These are phyloP conservation scores for Dactylellina sp. DNA, from an alignment of 2,329 filamentous ascomycete genomes.

Conservation along the genomic window DNA sequence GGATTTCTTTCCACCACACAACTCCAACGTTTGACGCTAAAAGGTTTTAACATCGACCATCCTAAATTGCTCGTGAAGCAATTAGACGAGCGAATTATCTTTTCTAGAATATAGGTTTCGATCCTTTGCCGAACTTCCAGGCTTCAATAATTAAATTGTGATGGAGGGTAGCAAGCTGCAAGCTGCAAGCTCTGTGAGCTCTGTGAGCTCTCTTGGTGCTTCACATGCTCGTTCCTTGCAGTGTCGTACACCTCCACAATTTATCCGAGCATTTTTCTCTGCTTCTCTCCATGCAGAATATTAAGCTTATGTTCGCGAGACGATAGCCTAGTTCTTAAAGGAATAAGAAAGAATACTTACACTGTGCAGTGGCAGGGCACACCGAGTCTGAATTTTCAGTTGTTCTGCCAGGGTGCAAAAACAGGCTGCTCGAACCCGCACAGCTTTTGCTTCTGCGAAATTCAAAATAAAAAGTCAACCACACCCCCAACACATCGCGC, in stretches of 20 bases:
- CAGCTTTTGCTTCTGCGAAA: constrained; percentile 3
- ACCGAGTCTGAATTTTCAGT: constrained; percentile 40
- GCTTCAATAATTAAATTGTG: no score
- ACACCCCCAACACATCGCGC: constrained; percentile 46
- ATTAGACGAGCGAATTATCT: constrained; percentile 1
- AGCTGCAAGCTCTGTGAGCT: neutral
- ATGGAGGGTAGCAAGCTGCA: no score
- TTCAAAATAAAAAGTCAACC: constrained; percentile 50
- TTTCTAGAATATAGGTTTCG: constrained; percentile 5
- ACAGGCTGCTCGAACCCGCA: constrained; percentile 32
- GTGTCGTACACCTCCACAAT: constrained; percentile 11
- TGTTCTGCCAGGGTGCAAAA: constrained; percentile 34
- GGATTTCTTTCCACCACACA: constrained; percentile 21
- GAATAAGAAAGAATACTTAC: constrained; percentile 39
- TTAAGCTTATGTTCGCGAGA: neutral
- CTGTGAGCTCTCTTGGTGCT: neutral
- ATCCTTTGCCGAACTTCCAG: no score
- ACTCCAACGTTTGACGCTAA: neutral
- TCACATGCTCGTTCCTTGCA: neutral
- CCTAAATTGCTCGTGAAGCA: no score
- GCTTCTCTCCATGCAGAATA: neutral
- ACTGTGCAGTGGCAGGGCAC: constrained; percentile 21
- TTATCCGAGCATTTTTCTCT: constrained; percentile 19
- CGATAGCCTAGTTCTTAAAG: neutral
- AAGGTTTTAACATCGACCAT: no score